Percentiles rank a stretch among this genome's conserved stretches.
These are phyloP conservation scores for Scleromitrula shiraiana DNA, from an alignment of 2,329 filamentous ascomycete species.

Conservation along the genomic window DNA sequence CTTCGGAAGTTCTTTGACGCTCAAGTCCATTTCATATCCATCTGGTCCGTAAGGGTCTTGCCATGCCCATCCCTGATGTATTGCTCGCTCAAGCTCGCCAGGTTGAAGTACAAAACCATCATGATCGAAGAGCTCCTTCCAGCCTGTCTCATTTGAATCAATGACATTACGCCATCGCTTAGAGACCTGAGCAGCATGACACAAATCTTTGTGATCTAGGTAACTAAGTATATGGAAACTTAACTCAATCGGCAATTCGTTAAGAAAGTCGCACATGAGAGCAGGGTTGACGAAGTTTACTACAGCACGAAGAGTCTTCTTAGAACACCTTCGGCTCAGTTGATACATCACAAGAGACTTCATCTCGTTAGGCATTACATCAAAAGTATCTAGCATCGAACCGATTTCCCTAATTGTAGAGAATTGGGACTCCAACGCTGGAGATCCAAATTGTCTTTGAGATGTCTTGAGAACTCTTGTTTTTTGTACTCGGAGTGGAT, in stretches of 20 bases:
- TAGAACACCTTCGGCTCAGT: slow-evolving; percentile 77
- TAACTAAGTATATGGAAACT: slow-evolving; percentile 82
- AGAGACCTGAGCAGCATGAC: slow-evolving; percentile 84
- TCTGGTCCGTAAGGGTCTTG: slow-evolving; percentile 72
- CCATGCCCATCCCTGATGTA: slow-evolving; percentile 94
- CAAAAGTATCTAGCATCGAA: slow-evolving; percentile 79
- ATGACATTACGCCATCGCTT: slow-evolving; percentile 88
- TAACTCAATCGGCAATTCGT: slow-evolving; percentile 75
- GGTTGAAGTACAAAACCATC: slow-evolving; percentile 74
- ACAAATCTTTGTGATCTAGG: slow-evolving; percentile 78
- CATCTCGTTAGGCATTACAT: slow-evolving; percentile 82
- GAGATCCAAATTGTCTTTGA: slow-evolving; percentile 20
- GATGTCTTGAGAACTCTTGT: slow-evolving; percentile 31
- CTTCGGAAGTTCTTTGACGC: slow-evolving; percentile 40
- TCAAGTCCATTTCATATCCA: slow-evolving; percentile 75
- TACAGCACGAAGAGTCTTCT: slow-evolving; percentile 81
- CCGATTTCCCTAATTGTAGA: slow-evolving; percentile 67
- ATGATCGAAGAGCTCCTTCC: slow-evolving; percentile 83
- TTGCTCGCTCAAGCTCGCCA: slow-evolving; percentile 78
- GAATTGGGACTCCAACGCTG: slow-evolving; percentile 19
- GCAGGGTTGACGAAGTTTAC: slow-evolving; percentile 89
- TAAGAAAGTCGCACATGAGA: slow-evolving; percentile 87
- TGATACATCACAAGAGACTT: slow-evolving; percentile 98
- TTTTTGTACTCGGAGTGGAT: slow-evolving; percentile 28
- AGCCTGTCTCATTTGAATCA: slow-evolving; percentile 88